A percentile compares a stretch with the other conserved stretches of the same genome.
These are phyloP conservation scores for Skeletonema grethae DNA, from an alignment of 108 stramenopile species.

Conservation along the genomic window DNA sequence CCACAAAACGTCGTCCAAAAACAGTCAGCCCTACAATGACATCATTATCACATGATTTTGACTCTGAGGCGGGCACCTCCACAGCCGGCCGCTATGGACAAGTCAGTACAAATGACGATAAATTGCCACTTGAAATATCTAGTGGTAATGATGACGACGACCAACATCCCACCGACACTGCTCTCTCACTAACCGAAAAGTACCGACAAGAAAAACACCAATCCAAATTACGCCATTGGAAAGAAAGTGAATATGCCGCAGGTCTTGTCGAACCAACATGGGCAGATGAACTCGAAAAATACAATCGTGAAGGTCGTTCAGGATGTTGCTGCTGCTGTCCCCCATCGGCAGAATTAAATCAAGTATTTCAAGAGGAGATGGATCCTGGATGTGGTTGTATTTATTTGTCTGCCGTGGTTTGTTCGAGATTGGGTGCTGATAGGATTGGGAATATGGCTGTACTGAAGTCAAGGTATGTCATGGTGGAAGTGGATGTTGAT, in stretches of 20 bases:
- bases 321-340: constrained; percentile 15
- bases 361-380: constrained; percentile 52
- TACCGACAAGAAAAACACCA: constrained; percentile 46
- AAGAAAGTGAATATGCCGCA: constrained; percentile 69
- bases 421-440: constrained; percentile 66
- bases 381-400: constrained; percentile 66
- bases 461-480: constrained; percentile 66
- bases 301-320: constrained; percentile 20
- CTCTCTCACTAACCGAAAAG: constrained; percentile 17
- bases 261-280: constrained; percentile 80
- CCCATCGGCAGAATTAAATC: constrained; percentile 16
- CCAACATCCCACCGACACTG: background rate
- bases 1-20: background rate
- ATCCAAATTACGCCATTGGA: constrained; percentile 63
- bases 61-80: background rate
- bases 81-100: background rate
- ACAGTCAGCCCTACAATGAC: background rate
- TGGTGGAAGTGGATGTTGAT: constrained; percentile 68
- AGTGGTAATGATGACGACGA: background rate
- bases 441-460: constrained; percentile 91
- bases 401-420: constrained; percentile 67
- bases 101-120: background rate
- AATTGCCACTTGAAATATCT: constrained; percentile 10
- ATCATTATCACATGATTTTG: background rate
- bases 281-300: constrained; percentile 59